A percentile compares a stretch with the other conserved stretches of the same genome.
Evolutionary conservation across 805 yeast species (phyloP).

Genomic region (Spathaspora gorwiae): DNA sequence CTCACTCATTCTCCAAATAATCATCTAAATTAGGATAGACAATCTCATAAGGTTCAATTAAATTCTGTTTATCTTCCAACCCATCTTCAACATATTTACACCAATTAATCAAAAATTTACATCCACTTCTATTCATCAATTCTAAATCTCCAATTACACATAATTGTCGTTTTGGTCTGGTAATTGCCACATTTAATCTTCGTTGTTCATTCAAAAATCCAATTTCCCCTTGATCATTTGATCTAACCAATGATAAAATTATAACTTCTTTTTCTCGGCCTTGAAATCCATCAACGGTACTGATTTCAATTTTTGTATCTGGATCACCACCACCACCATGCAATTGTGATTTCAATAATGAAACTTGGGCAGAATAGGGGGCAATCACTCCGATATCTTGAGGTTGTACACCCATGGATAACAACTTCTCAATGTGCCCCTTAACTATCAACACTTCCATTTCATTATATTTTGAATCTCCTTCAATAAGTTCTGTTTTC

Average conservation of each 20-base stretch:
- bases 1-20: constrained; percentile 9
- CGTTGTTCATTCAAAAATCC: constrained; percentile 80
- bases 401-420: constrained; percentile 48
- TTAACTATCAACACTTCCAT: constrained; percentile 65
- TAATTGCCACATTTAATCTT: constrained; percentile 88
- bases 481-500: constrained; percentile 20
- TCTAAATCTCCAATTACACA: constrained; percentile 87
- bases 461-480: constrained; percentile 65
- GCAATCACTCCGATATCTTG: constrained; percentile 77
- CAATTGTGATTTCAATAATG: constrained; percentile 45
- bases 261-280: constrained; percentile 93
- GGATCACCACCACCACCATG: no score
- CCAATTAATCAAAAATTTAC: constrained; percentile 59
- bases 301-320: constrained; percentile 54
- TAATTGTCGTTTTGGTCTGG: constrained; percentile 81
- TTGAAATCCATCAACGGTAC: constrained; percentile 95
- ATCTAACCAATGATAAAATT: constrained; percentile 73
- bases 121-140: constrained; percentile 43
- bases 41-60: constrained; percentile 47
- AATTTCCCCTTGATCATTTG: constrained; percentile 64
- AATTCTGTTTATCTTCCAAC: neutral
- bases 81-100: constrained; percentile 59
- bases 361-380: constrained; percentile 87
- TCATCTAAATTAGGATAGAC: constrained; percentile 52
- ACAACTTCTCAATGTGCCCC: constrained; percentile 50